Conservation (phyloP, 345 rosid genomes). For the Hibiscus trionum region DNA sequence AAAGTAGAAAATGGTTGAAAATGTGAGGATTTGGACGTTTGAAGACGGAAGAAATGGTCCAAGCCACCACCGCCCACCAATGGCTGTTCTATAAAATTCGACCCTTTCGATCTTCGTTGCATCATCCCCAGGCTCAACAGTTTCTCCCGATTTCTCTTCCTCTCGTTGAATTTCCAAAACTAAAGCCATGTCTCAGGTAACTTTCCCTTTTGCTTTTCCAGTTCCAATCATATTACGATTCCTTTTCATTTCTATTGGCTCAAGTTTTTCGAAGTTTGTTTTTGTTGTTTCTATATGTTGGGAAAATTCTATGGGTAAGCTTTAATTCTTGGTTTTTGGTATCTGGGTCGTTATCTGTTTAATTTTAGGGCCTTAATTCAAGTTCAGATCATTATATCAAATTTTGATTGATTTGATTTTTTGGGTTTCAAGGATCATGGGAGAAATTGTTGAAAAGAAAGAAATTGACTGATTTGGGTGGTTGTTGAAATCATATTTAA, state of each 20-base stretch:
- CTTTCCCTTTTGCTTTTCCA: not conserved
- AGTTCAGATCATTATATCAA: not conserved
- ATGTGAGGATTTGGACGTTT: not conserved
- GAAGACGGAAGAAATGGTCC: conserved; percentile 2
- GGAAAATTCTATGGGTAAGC: not conserved
- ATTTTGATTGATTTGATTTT: not conserved
- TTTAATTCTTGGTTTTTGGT: not conserved
- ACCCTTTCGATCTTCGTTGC: not conserved
- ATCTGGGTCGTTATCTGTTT: not conserved
- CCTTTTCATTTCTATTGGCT: not conserved
- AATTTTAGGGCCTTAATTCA: not conserved
- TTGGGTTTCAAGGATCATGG: not conserved
- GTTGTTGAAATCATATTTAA: not conserved
- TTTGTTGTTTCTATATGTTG: not conserved
- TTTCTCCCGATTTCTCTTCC: not conserved
- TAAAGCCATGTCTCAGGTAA: conserved; percentile 9
- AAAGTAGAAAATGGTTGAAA: not conserved
- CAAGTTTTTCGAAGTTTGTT: not conserved
- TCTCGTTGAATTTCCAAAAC: not conserved
- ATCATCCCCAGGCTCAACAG: not conserved
- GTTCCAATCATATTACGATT: not conserved
- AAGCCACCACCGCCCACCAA: not conserved
- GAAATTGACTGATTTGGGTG: not conserved
- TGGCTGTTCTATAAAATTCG: conserved; percentile 3
- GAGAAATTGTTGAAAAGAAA: not conserved